Evolutionary conservation across 768 basidiomycete genomes (phyloP).

Genomic region (Hericium erinaceus): DNA sequence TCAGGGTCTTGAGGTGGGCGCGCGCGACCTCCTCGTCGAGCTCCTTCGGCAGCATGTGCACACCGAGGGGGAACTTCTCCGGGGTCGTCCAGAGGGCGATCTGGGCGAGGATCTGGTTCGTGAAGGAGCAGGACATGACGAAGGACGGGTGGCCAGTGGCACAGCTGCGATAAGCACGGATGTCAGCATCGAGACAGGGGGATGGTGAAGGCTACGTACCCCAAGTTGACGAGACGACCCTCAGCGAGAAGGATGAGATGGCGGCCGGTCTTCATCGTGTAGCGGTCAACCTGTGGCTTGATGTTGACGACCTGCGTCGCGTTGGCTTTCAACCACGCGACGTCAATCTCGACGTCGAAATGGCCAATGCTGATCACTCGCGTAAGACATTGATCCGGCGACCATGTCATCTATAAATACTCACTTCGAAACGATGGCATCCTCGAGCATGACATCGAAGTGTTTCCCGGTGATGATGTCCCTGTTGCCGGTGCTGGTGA

Average conservation of each 20-base stretch:
- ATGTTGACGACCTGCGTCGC: constrained; percentile 78
- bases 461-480: constrained; percentile 93
- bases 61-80: constrained; percentile 89
- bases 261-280: constrained; percentile 83
- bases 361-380: constrained; percentile 59
- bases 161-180: constrained; percentile 42
- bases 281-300: constrained; percentile 99
- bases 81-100: constrained; percentile 95
- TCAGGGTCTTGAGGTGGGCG: constrained; percentile 84
- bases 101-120: constrained; percentile 97
- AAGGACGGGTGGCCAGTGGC: constrained; percentile 98
- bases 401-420: constrained; percentile 20
- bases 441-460: constrained; percentile 92
- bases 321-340: constrained; percentile 95
- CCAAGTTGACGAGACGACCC: constrained; percentile 98
- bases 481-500: constrained; percentile 97
- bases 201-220: constrained; percentile 35
- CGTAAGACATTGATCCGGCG: not conserved
- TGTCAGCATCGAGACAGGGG: not conserved
- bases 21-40: constrained; percentile 99
- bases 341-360: constrained; percentile 89
- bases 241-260: constrained; percentile 97
- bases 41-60: constrained; percentile 97
- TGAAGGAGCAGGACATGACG: constrained; percentile 99
- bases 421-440: constrained; percentile 97